phyloP scores from a whole-genome alignment of 1,284 basidiomycete species.

The Moesziomyces sp. region DNA sequence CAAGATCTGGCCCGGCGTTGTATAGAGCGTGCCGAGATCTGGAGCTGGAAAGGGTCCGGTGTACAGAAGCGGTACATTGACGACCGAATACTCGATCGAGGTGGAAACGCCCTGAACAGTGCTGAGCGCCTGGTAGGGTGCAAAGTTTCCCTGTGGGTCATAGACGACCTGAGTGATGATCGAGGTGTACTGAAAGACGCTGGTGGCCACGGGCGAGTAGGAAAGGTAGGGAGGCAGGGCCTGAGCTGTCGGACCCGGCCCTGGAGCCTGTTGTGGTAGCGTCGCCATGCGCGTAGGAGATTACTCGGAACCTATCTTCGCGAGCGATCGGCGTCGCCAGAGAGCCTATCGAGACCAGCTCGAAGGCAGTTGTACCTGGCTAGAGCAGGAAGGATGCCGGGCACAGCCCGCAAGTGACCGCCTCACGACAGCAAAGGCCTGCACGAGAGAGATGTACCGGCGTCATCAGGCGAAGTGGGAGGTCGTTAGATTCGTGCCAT shows the following conservation, averaged over 20 bases:
- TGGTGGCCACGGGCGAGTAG: conserved; percentile 49
- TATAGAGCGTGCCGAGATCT: conserved; percentile 53
- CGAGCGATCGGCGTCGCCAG: no score
- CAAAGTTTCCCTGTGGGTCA: conserved; percentile 47
- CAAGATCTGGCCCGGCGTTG: conserved; percentile 38
- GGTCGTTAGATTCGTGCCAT: not conserved
- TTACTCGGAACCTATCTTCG: no score
- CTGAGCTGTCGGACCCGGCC: conserved; percentile 57
- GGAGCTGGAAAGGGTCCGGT: conserved; percentile 56
- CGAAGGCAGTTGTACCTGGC: not conserved
- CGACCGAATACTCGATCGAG: conserved; percentile 40
- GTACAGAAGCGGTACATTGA: conserved; percentile 55
- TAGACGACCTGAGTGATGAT: conserved; percentile 49
- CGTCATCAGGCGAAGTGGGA: conserved; percentile 4
- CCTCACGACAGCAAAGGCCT: conserved; percentile 1
- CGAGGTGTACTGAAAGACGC: conserved; percentile 27
- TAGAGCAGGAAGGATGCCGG: conserved; percentile 9
- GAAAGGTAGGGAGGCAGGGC: conserved; percentile 56
- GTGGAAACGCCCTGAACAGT: conserved; percentile 40
- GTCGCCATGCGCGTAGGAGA: conserved; percentile 30
- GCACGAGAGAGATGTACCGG: not conserved
- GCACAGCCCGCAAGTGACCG: conserved; percentile 21
- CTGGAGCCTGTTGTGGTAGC: conserved; percentile 50
- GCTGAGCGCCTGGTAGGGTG: conserved; percentile 39
- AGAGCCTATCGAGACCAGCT: conserved; percentile 22